Conservation (phyloP, 495 filamentous ascomycete species). For the Recurvomyces mirabilis region DNA sequence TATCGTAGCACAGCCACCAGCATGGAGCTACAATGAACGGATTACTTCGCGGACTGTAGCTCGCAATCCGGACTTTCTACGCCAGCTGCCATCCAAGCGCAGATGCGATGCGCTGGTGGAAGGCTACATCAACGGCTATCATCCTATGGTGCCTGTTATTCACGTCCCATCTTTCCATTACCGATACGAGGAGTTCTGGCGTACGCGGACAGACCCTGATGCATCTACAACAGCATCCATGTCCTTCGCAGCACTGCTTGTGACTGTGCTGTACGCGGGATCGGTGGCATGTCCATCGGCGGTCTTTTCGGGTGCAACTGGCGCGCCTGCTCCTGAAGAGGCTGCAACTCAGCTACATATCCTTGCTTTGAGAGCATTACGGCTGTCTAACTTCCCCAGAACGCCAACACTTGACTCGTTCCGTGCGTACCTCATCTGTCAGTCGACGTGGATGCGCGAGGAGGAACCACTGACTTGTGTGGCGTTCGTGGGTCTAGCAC, state of each 20-base stretch:
- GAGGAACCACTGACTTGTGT: conserved; percentile 4
- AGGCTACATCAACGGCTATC: conserved; percentile 1
- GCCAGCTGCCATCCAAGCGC: conserved; percentile 1
- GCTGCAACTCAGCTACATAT: neutral
- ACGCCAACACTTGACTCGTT: conserved; percentile 2
- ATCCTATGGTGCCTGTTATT: conserved; percentile 5
- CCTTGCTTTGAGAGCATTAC: neutral
- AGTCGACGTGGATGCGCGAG: conserved; percentile 1
- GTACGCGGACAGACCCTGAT: neutral
- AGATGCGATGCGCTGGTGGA: conserved; percentile 2
- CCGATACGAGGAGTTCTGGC: conserved; percentile 3
- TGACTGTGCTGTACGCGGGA: conserved; percentile 2
- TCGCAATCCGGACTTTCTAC: neutral
- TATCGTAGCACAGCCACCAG: neutral
- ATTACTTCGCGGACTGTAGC: neutral
- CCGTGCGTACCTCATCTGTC: conserved; percentile 2
- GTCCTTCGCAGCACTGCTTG: neutral
- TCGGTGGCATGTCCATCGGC: neutral
- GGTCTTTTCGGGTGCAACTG: neutral
- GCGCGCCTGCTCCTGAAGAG: neutral
- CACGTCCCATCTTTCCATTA: neutral
- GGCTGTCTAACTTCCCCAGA: neutral
- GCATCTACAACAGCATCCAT: neutral
- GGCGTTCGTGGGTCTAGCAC: conserved; percentile 11
- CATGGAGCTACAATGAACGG: neutral